Percentiles rank a stretch among this genome's conserved stretches.
phyloP scores from a whole-genome alignment of 768 basidiomycete genomes.

The Tubosaeta sp. region DNA sequence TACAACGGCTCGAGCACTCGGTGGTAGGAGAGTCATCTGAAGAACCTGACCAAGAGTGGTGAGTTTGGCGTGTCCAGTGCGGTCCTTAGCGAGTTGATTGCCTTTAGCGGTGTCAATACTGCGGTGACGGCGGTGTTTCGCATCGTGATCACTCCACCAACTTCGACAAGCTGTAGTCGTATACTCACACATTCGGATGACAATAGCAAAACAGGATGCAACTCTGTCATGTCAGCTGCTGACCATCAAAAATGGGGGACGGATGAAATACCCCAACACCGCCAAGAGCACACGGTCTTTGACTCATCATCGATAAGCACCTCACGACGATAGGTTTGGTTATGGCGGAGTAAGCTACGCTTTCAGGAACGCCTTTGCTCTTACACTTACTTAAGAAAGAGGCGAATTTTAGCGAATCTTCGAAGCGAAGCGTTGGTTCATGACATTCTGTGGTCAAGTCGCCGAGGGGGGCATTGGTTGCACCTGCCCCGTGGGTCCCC shows the following conservation, averaged over 20 bases:
- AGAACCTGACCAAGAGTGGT: not conserved
- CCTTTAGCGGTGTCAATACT: no score
- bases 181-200: not conserved
- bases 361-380: not conserved
- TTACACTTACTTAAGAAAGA: not conserved
- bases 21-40: no score
- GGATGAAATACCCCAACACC: not conserved
- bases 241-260: not conserved
- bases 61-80: not conserved
- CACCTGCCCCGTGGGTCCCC: constrained; percentile 16
- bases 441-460: not conserved
- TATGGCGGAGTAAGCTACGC: not conserved
- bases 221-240: not conserved
- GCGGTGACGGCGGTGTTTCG: no score
- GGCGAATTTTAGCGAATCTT: not conserved
- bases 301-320: no score
- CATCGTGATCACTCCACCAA: no score
- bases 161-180: not conserved
- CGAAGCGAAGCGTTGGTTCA: not conserved
- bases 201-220: not conserved
- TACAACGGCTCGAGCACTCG: no score
- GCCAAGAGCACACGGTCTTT: no score
- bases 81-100: no score
- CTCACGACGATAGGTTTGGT: no score
- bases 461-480: not conserved